These are phyloP conservation scores for Mycena kentingensis DNA, from an alignment of 768 basidiomycete species.

Conservation along the genomic window DNA sequence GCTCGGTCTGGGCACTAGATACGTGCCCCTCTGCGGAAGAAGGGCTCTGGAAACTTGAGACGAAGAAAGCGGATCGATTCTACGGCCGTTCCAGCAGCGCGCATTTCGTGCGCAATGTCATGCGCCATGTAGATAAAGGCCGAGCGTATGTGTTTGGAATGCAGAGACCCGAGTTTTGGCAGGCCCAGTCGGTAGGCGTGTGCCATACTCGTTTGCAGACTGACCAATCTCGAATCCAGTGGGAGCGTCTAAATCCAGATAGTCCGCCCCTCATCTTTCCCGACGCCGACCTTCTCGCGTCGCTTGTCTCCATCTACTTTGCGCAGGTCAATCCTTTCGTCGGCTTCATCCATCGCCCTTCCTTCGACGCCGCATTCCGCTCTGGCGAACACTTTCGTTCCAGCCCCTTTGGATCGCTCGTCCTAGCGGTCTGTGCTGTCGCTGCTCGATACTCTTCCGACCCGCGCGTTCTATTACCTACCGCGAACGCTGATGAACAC, in stretches of 20 bases:
- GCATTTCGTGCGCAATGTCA: neutral
- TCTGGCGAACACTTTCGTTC: slow-evolving; percentile 41
- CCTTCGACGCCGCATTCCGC: slow-evolving; percentile 43
- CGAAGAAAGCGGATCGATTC: neutral
- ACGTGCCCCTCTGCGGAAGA: neutral
- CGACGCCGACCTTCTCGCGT: slow-evolving; percentile 33
- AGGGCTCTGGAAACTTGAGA: neutral
- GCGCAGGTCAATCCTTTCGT: slow-evolving; percentile 35
- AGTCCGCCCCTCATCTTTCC: slow-evolving; percentile 28
- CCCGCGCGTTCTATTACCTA: slow-evolving; percentile 36
- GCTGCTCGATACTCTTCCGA: slow-evolving; percentile 46
- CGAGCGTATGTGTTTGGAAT: neutral
- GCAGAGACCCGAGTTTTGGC: neutral
- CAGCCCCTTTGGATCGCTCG: slow-evolving; percentile 40
- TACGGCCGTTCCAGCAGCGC: neutral
- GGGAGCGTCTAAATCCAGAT: neutral
- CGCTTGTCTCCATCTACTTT: slow-evolving; percentile 54
- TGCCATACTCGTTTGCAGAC: neutral
- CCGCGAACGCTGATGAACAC: slow-evolving; percentile 23
- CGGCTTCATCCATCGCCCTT: slow-evolving; percentile 53
- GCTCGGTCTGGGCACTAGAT: neutral
- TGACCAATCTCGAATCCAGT: neutral
- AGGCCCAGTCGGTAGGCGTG: neutral
- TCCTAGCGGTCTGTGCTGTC: slow-evolving; percentile 53
- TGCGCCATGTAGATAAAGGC: neutral